Evolutionary conservation across 2,329 filamentous ascomycete genomes (phyloP), one percentile per base, ranked within the genome.

Genomic region (Xylaria sp.): DNA sequence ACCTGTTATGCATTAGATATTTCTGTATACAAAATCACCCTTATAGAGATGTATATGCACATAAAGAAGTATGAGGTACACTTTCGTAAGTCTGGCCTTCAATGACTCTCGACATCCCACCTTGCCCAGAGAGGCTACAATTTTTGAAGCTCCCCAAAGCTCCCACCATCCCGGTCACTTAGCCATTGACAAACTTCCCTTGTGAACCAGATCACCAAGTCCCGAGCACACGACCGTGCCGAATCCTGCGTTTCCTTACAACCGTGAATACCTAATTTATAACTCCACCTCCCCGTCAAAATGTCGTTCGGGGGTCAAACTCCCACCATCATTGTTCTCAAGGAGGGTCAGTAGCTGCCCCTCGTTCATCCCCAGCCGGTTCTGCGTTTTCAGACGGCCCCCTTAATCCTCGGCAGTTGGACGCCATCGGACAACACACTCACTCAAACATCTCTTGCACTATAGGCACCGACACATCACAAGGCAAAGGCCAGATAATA

Each of bases 261-360:
- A 30, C 9, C 23, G 10, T 35, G 49, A 13, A 37, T 16, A 54
- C 35, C 3, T 34, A 49, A 16, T 39, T 8, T 35, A 56, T 55
- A 59, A 35, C 39, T 35, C 30, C 18, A 23, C 16, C 55, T 19
- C 16, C n/a, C 35, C 54, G 16, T 65, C 73, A 81, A 71, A 68
- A 96, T 97, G 92, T 95, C 92, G 75, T 97, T 97, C 81, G 91
- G 91, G 80, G 92, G 92, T 75, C 93, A 97, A 79, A 94, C 93
- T 74, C 93, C 93, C 76, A 97, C 93, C 70, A 97, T 97, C 76
- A 91, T 97, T 78, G 92, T 97, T 81, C 86, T 97, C 74, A 95
- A 94, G 81, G 93, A 97, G 83, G 92, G 92, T 95, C 74, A 75
- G 88, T 82, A 68, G 62, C 68, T 67, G 70, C 68, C 67, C 69